Conservation (phyloP, 805 yeast species). For the Kodamaea restingae region DNA sequence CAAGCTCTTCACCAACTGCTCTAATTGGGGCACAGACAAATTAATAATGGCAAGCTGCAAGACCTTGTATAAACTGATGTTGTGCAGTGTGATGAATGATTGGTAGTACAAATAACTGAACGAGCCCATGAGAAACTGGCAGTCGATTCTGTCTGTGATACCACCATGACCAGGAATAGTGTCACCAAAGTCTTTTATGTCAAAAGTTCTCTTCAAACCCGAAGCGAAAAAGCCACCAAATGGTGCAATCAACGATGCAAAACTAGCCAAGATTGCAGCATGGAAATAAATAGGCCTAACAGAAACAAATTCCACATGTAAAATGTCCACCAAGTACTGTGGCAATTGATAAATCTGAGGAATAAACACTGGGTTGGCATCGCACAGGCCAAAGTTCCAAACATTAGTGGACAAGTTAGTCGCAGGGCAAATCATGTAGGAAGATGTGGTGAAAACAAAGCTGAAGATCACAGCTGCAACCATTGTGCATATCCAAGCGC, state of each 20-base stretch:
- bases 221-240: slow-evolving; percentile 98
- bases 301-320: slow-evolving; percentile 44
- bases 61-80: slow-evolving; percentile 68
- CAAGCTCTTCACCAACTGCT: slow-evolving; percentile 57
- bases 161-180: slow-evolving; percentile 99
- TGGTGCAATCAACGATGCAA: slow-evolving; percentile 96
- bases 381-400: slow-evolving; percentile 66
- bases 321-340: slow-evolving; percentile 50
- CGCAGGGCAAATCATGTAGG: slow-evolving; percentile 87
- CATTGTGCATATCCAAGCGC: slow-evolving; percentile 95
- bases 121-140: slow-evolving; percentile 97
- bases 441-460: slow-evolving; percentile 56
- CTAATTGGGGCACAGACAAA: slow-evolving; percentile 59
- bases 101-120: slow-evolving; percentile 90
- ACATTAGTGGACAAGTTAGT: slow-evolving; percentile 57
- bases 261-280: slow-evolving; percentile 78
- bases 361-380: slow-evolving; percentile 82
- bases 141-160: slow-evolving; percentile 93
- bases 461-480: slow-evolving; percentile 66
- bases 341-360: slow-evolving; percentile 79
- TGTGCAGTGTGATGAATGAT: slow-evolving; percentile 75
- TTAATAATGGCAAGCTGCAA: slow-evolving; percentile 73
- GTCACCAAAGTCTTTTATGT: slow-evolving; percentile 95
- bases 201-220: slow-evolving; percentile 94
- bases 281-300: slow-evolving; percentile 90